These are phyloP conservation scores for Phytophthora multivora DNA, from an alignment of 352 stramenopile genomes.

Conservation along the genomic window DNA sequence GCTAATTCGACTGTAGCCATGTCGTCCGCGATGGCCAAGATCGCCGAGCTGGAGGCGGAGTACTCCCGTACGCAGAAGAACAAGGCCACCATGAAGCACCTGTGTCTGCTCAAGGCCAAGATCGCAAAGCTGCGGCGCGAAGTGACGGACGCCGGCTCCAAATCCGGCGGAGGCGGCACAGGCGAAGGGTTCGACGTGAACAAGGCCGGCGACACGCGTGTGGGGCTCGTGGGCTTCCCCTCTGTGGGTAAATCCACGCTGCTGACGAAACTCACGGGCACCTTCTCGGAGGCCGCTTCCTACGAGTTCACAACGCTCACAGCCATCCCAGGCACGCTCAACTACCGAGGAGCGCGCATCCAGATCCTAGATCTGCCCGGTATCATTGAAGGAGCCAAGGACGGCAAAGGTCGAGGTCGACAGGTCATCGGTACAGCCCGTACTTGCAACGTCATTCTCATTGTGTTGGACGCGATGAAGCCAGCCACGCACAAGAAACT, in stretches of 20 bases:
- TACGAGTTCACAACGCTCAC: constrained; percentile 99
- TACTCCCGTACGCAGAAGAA: constrained; percentile 99
- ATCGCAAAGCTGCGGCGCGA: constrained; percentile 97
- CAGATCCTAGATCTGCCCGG: constrained; percentile 92
- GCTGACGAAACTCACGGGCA: constrained; percentile 97
- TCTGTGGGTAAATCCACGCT: constrained; percentile 98
- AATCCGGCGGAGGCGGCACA: constrained; percentile 61
- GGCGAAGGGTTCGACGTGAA: constrained; percentile 93
- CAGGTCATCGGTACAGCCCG: constrained; percentile 97
- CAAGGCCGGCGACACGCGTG: constrained; percentile 96
- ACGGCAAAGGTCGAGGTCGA: constrained; percentile 96
- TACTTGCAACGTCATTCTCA: constrained; percentile 98
- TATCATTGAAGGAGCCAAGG: constrained; percentile 99
- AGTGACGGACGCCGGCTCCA: constrained; percentile 84
- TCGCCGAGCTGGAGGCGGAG: constrained; percentile 88
- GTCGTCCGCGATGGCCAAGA: constrained; percentile 75
- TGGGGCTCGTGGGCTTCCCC: constrained; percentile 98
- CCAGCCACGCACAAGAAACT: constrained; percentile 98
- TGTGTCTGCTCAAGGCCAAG: constrained; percentile 98
- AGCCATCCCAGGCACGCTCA: constrained; percentile 97
- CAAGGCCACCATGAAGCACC: constrained; percentile 99
- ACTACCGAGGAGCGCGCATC: constrained; percentile 93
- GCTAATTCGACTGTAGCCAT: constrained; percentile 24
- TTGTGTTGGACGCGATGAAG: constrained; percentile 98
- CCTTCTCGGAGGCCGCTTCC: constrained; percentile 93